Conservation (phyloP, 2,329 filamentous ascomycete genomes). For the Arthrobotrys entomopaga region DNA sequence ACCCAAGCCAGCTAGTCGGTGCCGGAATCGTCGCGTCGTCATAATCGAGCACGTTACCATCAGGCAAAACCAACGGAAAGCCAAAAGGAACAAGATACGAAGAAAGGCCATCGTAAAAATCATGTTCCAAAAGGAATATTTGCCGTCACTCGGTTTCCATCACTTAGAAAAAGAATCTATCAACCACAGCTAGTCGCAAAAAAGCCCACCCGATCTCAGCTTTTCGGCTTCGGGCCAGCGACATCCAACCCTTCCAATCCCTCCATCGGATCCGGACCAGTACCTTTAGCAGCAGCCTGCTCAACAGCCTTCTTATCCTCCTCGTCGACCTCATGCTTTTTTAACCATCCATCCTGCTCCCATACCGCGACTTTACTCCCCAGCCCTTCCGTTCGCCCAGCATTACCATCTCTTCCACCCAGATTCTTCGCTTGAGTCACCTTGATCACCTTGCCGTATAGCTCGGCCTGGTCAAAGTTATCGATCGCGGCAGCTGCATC, state of each 20-base stretch:
- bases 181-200: neutral
- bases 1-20: too few species aligned
- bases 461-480: constrained; percentile 97
- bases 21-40: neutral
- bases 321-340: constrained; percentile 84
- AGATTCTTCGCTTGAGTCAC: constrained; percentile 81
- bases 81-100: constrained; percentile 3
- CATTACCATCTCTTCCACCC: constrained; percentile 65
- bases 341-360: constrained; percentile 93
- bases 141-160: neutral
- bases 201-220: constrained; percentile 22
- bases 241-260: constrained; percentile 92
- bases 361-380: constrained; percentile 94
- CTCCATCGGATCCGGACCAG: constrained; percentile 85
- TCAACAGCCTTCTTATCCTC: constrained; percentile 76
- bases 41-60: too few species aligned
- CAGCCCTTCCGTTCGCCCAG: constrained; percentile 86
- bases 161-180: too few species aligned
- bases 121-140: neutral
- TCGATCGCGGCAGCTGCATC: constrained; percentile 96
- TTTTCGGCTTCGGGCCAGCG: constrained; percentile 79
- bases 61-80: neutral
- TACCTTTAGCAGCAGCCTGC: constrained; percentile 63
- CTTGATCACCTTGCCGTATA: constrained; percentile 91
- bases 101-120: neutral